Conservation (phyloP, 495 filamentous ascomycete species). For the Staphylotrichum longicolle region DNA sequence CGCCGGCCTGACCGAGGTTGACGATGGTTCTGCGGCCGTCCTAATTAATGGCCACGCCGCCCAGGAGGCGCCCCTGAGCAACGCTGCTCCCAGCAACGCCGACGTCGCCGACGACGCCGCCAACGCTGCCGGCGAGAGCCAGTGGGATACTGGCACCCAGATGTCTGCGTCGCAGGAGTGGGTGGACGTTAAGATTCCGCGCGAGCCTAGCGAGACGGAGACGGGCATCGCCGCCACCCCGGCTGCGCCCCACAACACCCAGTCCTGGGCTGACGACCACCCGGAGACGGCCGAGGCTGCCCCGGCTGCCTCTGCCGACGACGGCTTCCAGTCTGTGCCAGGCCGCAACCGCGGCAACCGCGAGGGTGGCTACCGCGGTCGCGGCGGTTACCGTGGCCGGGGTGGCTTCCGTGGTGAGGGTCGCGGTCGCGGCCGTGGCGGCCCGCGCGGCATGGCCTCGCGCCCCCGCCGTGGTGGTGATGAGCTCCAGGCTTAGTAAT, state of each 20-base stretch:
- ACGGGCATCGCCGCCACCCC: constrained; percentile 57
- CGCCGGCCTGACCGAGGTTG: constrained; percentile 70
- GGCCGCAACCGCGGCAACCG: constrained; percentile 54
- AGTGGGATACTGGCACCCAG: constrained; percentile 60
- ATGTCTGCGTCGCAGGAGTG: constrained; percentile 64
- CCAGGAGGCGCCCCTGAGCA: constrained; percentile 40
- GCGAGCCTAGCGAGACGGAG: constrained; percentile 71
- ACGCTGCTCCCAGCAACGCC: constrained; percentile 50
- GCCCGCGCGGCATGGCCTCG: constrained; percentile 25
- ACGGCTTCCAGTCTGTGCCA: constrained; percentile 71
- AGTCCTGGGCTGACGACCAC: constrained; percentile 30
- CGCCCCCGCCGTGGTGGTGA: constrained; percentile 27
- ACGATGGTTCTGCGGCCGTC: constrained; percentile 41
- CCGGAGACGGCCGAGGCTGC: constrained; percentile 20
- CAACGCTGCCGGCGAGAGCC: constrained; percentile 65
- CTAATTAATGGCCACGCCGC: constrained; percentile 50
- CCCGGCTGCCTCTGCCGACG: constrained; percentile 34
- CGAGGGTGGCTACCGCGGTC: constrained; percentile 52
- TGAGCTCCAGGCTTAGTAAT: constrained; percentile 26
- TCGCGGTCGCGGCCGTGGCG: constrained; percentile 30
- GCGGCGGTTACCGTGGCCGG: constrained; percentile 49
- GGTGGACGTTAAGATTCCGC: constrained; percentile 66
- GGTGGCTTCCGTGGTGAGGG: constrained; percentile 38
- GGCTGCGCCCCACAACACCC: constrained; percentile 41
- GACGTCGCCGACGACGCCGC: constrained; percentile 59